Conservation (phyloP, 164 flowering plant genomes). For the Nelumbo lutea region DNA sequence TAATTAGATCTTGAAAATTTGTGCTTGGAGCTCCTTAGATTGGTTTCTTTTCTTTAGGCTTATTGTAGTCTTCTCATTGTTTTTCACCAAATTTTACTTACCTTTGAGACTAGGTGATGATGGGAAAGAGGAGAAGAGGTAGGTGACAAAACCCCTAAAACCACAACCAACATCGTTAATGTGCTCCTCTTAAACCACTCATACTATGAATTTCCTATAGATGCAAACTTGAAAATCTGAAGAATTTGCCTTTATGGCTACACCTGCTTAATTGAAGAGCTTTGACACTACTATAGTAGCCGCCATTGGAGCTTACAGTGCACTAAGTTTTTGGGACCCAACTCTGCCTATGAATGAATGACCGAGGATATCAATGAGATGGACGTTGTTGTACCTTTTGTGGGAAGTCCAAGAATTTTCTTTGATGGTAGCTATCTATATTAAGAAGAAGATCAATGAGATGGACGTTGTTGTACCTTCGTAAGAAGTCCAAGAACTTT, state of each 20-base stretch:
- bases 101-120: too few species aligned
- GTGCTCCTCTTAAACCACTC: too few species aligned
- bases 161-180: too few species aligned
- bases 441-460: slow-evolving; percentile 44
- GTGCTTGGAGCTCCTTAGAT: too few species aligned
- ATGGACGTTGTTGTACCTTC: slow-evolving; percentile 57
- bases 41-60: too few species aligned
- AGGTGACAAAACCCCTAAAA: too few species aligned
- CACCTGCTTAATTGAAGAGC: slow-evolving; percentile 56
- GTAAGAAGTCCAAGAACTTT: slow-evolving; percentile 53
- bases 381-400: slow-evolving; percentile 55
- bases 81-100: too few species aligned
- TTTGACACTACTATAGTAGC: slow-evolving; percentile 34
- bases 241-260: neutral
- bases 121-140: too few species aligned
- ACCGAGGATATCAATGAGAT: slow-evolving; percentile 46
- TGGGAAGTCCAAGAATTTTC: slow-evolving; percentile 59
- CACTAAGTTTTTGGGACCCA: slow-evolving; percentile 28
- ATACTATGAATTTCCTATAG: too few species aligned
- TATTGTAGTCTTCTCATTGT: too few species aligned
- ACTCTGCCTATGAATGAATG: slow-evolving; percentile 37
- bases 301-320: slow-evolving; percentile 34
- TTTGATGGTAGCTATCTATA: slow-evolving; percentile 46
- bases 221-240: too few species aligned
- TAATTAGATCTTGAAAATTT: too few species aligned